phyloP scores from a whole-genome alignment of 148 eudicot genomes.

The Fagopyrum tataricum region DNA sequence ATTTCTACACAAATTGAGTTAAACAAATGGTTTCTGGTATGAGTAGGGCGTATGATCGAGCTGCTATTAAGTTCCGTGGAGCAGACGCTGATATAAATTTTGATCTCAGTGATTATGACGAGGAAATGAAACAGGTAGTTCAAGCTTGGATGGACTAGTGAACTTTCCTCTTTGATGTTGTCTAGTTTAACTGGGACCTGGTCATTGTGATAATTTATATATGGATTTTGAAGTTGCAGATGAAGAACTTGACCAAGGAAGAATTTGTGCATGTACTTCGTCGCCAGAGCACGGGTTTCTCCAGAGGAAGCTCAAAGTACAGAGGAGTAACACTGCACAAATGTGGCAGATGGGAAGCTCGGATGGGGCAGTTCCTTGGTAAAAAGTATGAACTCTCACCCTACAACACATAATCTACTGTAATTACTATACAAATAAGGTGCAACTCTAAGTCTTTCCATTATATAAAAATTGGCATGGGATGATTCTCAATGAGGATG shows the following conservation, averaged over 20 bases:
- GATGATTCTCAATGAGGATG: background rate
- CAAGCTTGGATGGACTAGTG: background rate
- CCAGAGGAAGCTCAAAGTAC: slow-evolving; percentile 79
- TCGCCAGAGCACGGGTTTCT: slow-evolving; percentile 74
- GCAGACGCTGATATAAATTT: slow-evolving; percentile 91
- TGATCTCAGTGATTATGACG: slow-evolving; percentile 54
- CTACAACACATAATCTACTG: background rate
- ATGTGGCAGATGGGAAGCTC: slow-evolving; percentile 90
- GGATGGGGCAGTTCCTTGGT: slow-evolving; percentile 80
- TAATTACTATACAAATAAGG: background rate
- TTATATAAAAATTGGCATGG: background rate
- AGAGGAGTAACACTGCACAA: slow-evolving; percentile 82
- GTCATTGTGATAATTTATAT: background rate
- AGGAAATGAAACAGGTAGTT: slow-evolving; percentile 73
- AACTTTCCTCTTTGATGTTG: background rate
- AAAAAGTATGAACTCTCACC: slow-evolving; percentile 45
- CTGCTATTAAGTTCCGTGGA: slow-evolving; percentile 87
- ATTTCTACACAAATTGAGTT: background rate
- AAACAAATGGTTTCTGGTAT: background rate
- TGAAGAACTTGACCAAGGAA: slow-evolving; percentile 56
- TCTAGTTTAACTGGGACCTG: background rate
- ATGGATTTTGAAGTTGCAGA: slow-evolving; percentile 23
- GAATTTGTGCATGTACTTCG: slow-evolving; percentile 88
- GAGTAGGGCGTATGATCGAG: slow-evolving; percentile 82
- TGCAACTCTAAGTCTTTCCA: slow-evolving; percentile 1